These are phyloP conservation scores for Quercus robur DNA, from an alignment of 306 rosid genomes.

Conservation along the genomic window DNA sequence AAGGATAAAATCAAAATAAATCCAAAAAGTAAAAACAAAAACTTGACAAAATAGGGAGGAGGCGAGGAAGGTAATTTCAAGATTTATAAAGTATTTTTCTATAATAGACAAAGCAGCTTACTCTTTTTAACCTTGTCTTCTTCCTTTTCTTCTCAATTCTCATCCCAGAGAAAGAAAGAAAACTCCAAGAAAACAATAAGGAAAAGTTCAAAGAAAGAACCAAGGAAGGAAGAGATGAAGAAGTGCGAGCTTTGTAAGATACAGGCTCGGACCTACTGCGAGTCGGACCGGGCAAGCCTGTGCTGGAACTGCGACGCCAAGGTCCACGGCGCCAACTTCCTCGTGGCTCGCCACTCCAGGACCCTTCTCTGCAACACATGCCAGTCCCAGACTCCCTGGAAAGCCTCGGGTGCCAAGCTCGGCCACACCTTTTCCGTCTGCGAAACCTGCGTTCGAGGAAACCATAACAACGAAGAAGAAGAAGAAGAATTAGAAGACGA, in stretches of 20 bases:
- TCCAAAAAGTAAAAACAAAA: too few species aligned
- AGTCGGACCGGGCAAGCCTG: constrained; percentile 68
- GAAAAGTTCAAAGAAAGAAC: constrained; percentile 4
- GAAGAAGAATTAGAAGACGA: constrained; percentile 15
- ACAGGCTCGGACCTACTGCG: constrained; percentile 63
- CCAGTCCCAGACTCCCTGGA: constrained; percentile 75
- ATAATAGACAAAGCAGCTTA: too few species aligned
- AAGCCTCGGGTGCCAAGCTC: constrained; percentile 62
- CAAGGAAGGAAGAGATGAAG: constrained; percentile 30
- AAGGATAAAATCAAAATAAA: too few species aligned
- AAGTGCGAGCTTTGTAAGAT: constrained; percentile 66
- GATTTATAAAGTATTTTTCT: too few species aligned
- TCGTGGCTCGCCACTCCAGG: constrained; percentile 66
- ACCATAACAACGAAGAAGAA: constrained; percentile 40
- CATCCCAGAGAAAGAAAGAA: neutral
- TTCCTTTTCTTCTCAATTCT: too few species aligned
- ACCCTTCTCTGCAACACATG: constrained; percentile 72
- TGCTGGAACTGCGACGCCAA: constrained; percentile 81
- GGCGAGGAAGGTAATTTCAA: too few species aligned
- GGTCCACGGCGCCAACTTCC: constrained; percentile 77
- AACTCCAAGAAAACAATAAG: neutral
- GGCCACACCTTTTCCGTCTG: constrained; percentile 64
- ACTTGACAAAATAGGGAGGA: too few species aligned
- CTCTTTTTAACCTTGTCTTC: too few species aligned
- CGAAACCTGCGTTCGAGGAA: constrained; percentile 43